Evolutionary conservation across 371 early-diverging fungal species (phyloP).

Genomic region (Saksenaea vasiformis): DNA sequence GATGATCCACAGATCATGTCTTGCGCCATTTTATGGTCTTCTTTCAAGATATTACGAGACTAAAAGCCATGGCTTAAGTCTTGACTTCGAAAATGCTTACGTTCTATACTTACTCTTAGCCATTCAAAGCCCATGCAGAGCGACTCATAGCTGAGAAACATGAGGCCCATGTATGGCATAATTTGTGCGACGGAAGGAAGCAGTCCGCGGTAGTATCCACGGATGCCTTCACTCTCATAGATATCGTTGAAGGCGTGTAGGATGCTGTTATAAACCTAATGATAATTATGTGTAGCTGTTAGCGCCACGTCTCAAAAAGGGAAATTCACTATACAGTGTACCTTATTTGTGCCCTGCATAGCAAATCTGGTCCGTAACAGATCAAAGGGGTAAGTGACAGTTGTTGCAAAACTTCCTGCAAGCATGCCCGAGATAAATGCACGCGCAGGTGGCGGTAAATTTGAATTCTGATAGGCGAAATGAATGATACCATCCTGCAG

Average conservation of each 20-base stretch:
- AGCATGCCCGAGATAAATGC: conserved; percentile 72
- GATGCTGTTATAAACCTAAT: conserved; percentile 63
- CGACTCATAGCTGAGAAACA: conserved; percentile 76
- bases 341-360: conserved; percentile 68
- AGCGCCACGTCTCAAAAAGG: too few species aligned
- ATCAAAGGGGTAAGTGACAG: conserved; percentile 91
- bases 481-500: not conserved
- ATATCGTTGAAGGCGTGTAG: conserved; percentile 67
- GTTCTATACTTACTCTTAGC: conserved; percentile 30
- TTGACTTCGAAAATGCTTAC: not conserved
- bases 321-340: conserved; percentile 12
- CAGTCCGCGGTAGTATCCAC: conserved; percentile 88
- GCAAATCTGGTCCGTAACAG: conserved; percentile 92
- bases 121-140: conserved; percentile 49
- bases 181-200: conserved; percentile 84
- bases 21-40: conserved; percentile 40
- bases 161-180: conserved; percentile 91
- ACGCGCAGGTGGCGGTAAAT: conserved; percentile 41
- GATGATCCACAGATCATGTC: conserved; percentile 80
- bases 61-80: conserved; percentile 7
- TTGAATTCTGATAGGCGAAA: conserved; percentile 9
- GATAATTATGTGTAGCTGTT: too few species aligned
- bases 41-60: conserved; percentile 29
- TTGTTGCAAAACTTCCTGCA: conserved; percentile 63
- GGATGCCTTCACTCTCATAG: conserved; percentile 67